Evolutionary conservation across 192 early-diverging fungal genomes (phyloP), one percentile per base, ranked within the genome.

Genomic region (Kappamyces sp.): DNA sequence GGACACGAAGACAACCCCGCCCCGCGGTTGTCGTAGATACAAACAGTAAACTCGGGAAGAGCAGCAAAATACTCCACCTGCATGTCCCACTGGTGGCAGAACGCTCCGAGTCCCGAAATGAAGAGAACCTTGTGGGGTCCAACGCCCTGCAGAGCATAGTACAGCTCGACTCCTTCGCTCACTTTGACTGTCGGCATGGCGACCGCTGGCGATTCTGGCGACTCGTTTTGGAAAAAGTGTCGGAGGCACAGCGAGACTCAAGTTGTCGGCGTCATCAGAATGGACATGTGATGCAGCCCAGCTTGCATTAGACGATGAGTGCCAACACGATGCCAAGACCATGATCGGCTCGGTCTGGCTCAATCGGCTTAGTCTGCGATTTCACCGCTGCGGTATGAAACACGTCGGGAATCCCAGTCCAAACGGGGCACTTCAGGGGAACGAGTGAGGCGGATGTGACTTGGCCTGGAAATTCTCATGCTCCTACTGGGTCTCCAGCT

Each of bases 11-110:
- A 50, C 32, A 63, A 62, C 8, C 64, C 64, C 31, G 55, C 39
- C 0, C 64, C 64, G 50, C 64, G 40, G 33, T 66, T 66, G 41
- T 66, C 64, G 52, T 42, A 66, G 9, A 66, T 50, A n/a, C 64
- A 64, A 33, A 64, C 57, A 23, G 51, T 42, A 36, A 59, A 66
- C 41, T 66, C 52, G 40, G 43, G 36, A 40, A 66, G 51, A n/a
- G 47, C 40, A 6, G 23, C 23, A 37, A 66, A 66, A 51, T 42
- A 66, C 7, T 66, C 46, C n/a, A 38, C 55, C 39, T 66, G 64
- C 2, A 47, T 48, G 32, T 66, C 59, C 64, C 64, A 66, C 33
- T 57, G 55, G 31, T 40, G 55, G 2, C 32, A 40, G 4, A 57
- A 44, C 31, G 32, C 34, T 3, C 55, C 55, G 41, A 57, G 32